These are phyloP conservation scores for Magnusiomyces starmeri DNA, from an alignment of 1,139 yeast genomes.

Conservation along the genomic window DNA sequence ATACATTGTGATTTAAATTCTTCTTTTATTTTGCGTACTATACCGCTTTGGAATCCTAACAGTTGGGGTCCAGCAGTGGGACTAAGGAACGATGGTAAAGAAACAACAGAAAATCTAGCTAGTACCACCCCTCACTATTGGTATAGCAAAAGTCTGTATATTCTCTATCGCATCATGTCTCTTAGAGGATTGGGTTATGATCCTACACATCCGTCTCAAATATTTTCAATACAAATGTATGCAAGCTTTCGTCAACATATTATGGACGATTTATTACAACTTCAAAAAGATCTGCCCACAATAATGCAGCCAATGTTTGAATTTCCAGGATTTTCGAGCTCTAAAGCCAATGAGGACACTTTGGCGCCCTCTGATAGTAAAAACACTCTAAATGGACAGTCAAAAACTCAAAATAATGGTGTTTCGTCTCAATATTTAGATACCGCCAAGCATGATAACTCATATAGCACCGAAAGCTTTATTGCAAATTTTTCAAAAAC, in stretches of 20 bases:
- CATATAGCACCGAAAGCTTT: background rate
- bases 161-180: background rate
- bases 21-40: conserved; percentile 1
- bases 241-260: background rate
- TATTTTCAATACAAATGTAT: background rate
- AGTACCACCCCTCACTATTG: background rate
- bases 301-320: conserved; percentile 9
- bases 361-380: background rate
- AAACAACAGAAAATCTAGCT: background rate
- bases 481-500: background rate
- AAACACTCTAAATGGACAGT: background rate
- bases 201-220: background rate
- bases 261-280: background rate
- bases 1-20: conserved; percentile 1
- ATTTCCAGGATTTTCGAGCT: background rate
- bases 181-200: conserved; percentile 3
- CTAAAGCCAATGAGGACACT: background rate
- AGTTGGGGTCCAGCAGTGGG: conserved; percentile 5
- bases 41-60: conserved; percentile 6
- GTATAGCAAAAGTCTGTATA: background rate
- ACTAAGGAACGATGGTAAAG: background rate
- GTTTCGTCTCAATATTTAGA: background rate
- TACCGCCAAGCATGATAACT: background rate
- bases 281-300: conserved; percentile 2
- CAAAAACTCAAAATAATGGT: background rate